These are phyloP conservation scores for Trichoderma sp. DNA, from an alignment of 2,329 filamentous ascomycete species.

Conservation along the genomic window DNA sequence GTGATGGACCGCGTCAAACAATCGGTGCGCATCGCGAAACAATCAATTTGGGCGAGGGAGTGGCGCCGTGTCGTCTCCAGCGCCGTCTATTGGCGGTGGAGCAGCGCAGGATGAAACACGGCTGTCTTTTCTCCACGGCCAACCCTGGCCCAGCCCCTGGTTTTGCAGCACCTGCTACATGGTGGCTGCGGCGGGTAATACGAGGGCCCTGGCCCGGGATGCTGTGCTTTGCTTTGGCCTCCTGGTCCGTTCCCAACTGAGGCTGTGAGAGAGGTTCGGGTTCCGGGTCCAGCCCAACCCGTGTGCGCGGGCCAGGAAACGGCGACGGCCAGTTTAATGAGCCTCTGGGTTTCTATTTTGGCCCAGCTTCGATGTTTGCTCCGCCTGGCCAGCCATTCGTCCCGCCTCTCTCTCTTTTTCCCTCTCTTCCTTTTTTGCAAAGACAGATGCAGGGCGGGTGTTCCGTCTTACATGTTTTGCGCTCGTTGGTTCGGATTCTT, in stretches of 20 bases:
- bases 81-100: constrained; percentile 12
- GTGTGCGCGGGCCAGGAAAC: not conserved
- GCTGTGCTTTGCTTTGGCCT: not conserved
- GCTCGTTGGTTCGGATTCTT: not conserved
- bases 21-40: constrained; percentile 18
- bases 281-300: not conserved
- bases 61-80: constrained; percentile 7
- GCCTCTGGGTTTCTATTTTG: not conserved
- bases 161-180: constrained; percentile 3
- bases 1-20: constrained; percentile 5
- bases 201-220: not conserved
- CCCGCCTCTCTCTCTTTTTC: not conserved
- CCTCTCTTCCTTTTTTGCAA: not conserved
- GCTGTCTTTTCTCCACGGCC: not conserved
- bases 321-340: not conserved
- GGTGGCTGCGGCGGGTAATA: constrained; percentile 3
- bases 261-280: not conserved
- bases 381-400: not conserved
- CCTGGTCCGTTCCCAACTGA: not conserved
- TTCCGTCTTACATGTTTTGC: constrained; percentile 8
- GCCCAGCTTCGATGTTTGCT: not conserved
- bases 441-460: constrained; percentile 9
- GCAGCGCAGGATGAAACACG: constrained; percentile 18
- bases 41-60: constrained; percentile 11
- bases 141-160: constrained; percentile 5